Base-by-base conservation (phyloP, 805 yeast species). In the Cyberlindnera euphorbiae region DNA sequence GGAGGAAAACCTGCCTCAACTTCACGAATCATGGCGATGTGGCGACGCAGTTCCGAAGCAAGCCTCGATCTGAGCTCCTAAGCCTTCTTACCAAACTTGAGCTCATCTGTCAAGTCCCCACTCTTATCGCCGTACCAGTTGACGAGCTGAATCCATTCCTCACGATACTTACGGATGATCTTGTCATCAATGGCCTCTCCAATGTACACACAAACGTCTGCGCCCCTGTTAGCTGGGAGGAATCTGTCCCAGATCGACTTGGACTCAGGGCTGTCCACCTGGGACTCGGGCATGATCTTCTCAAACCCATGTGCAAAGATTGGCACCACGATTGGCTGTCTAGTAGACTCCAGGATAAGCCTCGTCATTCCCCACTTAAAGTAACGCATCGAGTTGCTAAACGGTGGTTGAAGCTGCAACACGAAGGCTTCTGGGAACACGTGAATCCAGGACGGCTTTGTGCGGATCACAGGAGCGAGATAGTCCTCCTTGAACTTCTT, bases 291-390 rank as follows among this genome's bases (percentile, higher is more conserved):
- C 9, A 82, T 80, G 17, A 89, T 73, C 52, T 81, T 77, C 55
- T 90, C 96, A 51, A 90, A 83, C 0, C 98, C 98, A 33, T 78
- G 73, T 5, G 85, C 66, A 53, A 80, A 90, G 13, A 90, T 82
- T 1, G 97, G 97, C 12, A 93, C 77, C 12, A 90, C 75, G 1
- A 89, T 76, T 0, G 98, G 97, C 0, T 90, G 77, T 41, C 74
- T 72, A 0, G 90, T 79, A 8, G 94, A 68, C 58, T 90, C 98
- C 37, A 93, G 61, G 5, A 93, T 69, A 47, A 89, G 56, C 47
- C 98, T 69, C 3, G 95, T 75, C 1, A 88, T 79, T 0, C 98
- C 98, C 97, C 97, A 90, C 55, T 85, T 82, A 68, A 93, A 90
- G 60, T 85, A 90, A 44, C 96, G 68, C 93, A 93, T 85, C 4